Percentiles rank a stretch among this genome's conserved stretches.
phyloP scores from a whole-genome alignment of 2,329 filamentous ascomycete species.

The Ophiostoma sp. region DNA sequence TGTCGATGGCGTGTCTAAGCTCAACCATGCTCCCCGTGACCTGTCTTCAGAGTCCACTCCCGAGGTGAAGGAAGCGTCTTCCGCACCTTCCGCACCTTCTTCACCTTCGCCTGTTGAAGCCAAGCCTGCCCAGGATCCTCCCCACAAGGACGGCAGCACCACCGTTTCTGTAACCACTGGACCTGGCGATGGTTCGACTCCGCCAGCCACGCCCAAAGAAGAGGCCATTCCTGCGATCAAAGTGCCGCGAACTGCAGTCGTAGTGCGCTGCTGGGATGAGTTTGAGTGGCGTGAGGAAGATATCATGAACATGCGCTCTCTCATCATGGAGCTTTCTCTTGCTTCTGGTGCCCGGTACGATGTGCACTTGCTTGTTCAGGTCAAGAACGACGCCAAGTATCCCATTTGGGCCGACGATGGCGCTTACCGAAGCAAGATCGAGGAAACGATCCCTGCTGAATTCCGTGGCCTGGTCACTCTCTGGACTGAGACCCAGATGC shows the following conservation, averaged over 20 bases:
- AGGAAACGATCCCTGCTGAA: slow-evolving; percentile 68
- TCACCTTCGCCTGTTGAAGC: neutral
- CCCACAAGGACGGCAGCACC: slow-evolving; percentile 1
- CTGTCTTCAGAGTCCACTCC: neutral
- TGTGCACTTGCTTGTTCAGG: slow-evolving; percentile 77
- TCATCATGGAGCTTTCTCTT: slow-evolving; percentile 76
- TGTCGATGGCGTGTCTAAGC: neutral
- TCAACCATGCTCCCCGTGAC: slow-evolving; percentile 8
- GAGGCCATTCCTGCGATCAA: neutral
- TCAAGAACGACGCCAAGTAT: slow-evolving; percentile 67
- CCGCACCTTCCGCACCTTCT: neutral
- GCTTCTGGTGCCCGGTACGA: slow-evolving; percentile 83
- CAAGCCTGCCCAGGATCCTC: neutral
- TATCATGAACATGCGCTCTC: slow-evolving; percentile 71
- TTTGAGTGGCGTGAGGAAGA: slow-evolving; percentile 76
- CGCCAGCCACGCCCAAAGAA: slow-evolving; percentile 8
- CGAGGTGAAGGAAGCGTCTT: neutral
- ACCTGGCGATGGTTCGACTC: slow-evolving; percentile 25
- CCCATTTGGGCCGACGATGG: slow-evolving; percentile 73
- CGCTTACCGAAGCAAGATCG: slow-evolving; percentile 60
- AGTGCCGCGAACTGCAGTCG: slow-evolving; percentile 63
- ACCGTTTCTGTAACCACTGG: slow-evolving; percentile 11
- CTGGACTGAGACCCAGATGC: slow-evolving; percentile 94
- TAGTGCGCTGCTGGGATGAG: slow-evolving; percentile 77
- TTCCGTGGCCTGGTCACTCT: slow-evolving; percentile 84